A percentile compares a stretch with the other conserved stretches of the same genome.
These are phyloP conservation scores for Bryoglossum gracile DNA, from an alignment of 495 filamentous ascomycete species.

Conservation along the genomic window DNA sequence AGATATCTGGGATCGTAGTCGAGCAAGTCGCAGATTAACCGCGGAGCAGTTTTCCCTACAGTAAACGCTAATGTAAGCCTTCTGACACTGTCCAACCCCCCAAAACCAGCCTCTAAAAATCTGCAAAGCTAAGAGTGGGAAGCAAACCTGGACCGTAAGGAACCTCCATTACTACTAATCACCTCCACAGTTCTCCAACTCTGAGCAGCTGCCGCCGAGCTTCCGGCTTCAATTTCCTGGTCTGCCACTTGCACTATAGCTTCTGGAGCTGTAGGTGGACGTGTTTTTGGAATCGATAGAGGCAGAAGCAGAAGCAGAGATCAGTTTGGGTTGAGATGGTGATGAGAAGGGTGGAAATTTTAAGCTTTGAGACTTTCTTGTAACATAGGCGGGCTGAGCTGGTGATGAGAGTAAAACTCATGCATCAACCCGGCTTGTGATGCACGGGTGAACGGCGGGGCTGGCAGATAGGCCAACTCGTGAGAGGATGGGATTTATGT, in stretches of 20 bases:
- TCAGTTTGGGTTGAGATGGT: too few relatives aligned
- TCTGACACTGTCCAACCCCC: too few relatives aligned
- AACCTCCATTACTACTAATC: too few relatives aligned
- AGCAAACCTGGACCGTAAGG: constrained; percentile 20
- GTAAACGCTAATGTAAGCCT: constrained; percentile 7
- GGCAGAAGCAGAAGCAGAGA: neutral
- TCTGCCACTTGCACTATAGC: too few relatives aligned
- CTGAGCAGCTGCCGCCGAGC: constrained; percentile 3
- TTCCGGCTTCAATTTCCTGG: too few relatives aligned
- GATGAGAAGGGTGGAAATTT: neutral
- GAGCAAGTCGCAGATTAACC: constrained; percentile 23
- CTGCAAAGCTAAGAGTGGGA: neutral
- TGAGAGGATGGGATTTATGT: too few relatives aligned
- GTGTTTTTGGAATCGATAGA: neutral
- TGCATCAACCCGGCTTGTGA: too few relatives aligned
- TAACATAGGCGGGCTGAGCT: constrained; percentile 5
- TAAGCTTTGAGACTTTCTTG: constrained; percentile 1
- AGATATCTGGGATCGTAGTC: constrained; percentile 19
- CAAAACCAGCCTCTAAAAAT: too few relatives aligned
- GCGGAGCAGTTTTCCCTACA: constrained; percentile 25
- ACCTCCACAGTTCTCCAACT: constrained; percentile 3
- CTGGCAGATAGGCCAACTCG: too few relatives aligned
- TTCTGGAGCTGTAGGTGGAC: too few relatives aligned
- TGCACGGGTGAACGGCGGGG: too few relatives aligned
- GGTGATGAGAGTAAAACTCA: too few relatives aligned